Evolutionary conservation across 305 asterid species (phyloP), one percentile per base, ranked within the genome.

Genomic region (Fraxinus angustifolia): DNA sequence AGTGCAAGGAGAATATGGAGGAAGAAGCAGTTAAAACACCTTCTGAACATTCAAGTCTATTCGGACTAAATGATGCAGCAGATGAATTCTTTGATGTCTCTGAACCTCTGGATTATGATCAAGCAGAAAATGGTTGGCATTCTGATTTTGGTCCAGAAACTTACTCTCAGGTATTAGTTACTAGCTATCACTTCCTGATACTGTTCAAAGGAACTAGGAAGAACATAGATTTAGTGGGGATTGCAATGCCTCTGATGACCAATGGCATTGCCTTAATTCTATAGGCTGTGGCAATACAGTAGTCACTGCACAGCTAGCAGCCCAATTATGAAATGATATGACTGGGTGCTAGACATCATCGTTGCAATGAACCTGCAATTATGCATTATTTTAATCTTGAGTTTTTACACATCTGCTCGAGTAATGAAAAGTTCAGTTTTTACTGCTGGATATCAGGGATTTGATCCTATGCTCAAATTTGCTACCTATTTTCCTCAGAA

Each of bases 21-120:
- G 94, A 91, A 80, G 95, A 90, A 87, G 84, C 80, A 40, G 88
- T 86, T 71, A 91, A 91, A 86, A 81, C 94, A n/a, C 94, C 97
- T 84, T 91, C 97, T 62, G 95, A 88, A 80, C 91, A 83, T 79
- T 91, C 96, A 34, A 92, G 96, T 87, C 91, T 95, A 45, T 79
- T 91, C 85, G 99, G 98, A 75, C 88, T 95, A 82, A 88, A 94
- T 76, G 99, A 95, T 70, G 86, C 95, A 6, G 23, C 92, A 75
- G 98, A 94, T 86, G 99, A 95, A 84, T 95, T 94, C 86, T 95
- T 91, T 86, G 99, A 94, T 84, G 98, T 93, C 75, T 76, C 97
- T 10, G 98, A 95, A 80, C 99, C 99, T 75, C 84, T 87, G 85
- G 99, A 95, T 84, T 88, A 82, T 88, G 98, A 95, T 79, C 92